These are phyloP conservation scores for Yamadazyma atmosphaerica DNA, from an alignment of 1,139 yeast genomes.

Conservation along the genomic window DNA sequence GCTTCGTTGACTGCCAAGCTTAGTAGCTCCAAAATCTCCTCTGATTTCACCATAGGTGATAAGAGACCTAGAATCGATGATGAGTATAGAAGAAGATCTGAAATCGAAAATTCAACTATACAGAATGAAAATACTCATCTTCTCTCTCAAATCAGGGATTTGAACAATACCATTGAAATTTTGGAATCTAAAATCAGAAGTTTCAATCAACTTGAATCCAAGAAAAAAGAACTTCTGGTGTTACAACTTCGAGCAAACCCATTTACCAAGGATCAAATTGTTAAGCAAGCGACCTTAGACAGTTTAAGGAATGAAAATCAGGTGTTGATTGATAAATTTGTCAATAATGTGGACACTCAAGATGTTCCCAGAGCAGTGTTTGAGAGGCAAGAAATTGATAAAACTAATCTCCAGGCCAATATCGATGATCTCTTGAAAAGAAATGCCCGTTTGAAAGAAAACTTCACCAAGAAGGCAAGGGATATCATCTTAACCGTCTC, in stretches of 20 bases:
- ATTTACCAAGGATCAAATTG: constrained; percentile 58
- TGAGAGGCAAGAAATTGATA: constrained; percentile 62
- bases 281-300: constrained; percentile 56
- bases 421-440: constrained; percentile 58
- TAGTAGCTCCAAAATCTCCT: constrained; percentile 17
- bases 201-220: constrained; percentile 23
- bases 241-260: constrained; percentile 72
- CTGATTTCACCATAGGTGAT: constrained; percentile 22
- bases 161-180: constrained; percentile 23
- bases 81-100: constrained; percentile 20
- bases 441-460: constrained; percentile 58
- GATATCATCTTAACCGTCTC: constrained; percentile 73
- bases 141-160: constrained; percentile 35
- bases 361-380: constrained; percentile 62
- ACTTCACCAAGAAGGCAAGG: constrained; percentile 68
- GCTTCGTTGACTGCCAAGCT: constrained; percentile 3
- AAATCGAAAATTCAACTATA: constrained; percentile 28
- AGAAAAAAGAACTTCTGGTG: constrained; percentile 47
- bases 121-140: constrained; percentile 46
- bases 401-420: constrained; percentile 46
- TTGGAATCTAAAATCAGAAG: constrained; percentile 13
- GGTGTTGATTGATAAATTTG: constrained; percentile 39
- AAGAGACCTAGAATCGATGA: constrained; percentile 28
- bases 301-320: constrained; percentile 60
- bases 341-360: constrained; percentile 15